These are phyloP conservation scores for Oehlia diaphana DNA, from an alignment of 192 early-diverging fungal genomes.

Conservation along the genomic window DNA sequence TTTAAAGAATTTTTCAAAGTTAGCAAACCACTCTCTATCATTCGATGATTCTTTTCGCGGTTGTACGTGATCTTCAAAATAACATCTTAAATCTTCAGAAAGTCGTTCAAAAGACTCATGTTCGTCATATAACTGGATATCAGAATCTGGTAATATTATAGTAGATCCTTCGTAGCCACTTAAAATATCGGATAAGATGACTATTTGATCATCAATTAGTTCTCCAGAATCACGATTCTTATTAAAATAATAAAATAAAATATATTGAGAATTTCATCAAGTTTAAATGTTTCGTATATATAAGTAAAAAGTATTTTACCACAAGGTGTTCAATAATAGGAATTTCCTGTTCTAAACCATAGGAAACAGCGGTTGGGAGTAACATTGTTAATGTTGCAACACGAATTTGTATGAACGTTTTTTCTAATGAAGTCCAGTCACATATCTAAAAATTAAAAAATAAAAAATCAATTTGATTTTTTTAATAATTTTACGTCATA, in stretches of 20 bases:
- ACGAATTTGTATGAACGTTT: conserved; percentile 10
- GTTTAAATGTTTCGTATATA: no score
- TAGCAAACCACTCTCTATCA: conserved; percentile 11
- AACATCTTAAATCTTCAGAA: not conserved
- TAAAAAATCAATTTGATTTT: no score
- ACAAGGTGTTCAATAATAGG: not conserved
- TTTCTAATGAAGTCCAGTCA: conserved; percentile 9
- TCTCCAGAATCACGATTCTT: conserved; percentile 6
- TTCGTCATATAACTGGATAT: conserved; percentile 5
- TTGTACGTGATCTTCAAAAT: conserved; percentile 27
- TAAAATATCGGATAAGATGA: not conserved
- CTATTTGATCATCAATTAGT: no score
- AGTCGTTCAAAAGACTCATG: not conserved
- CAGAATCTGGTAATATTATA: not conserved
- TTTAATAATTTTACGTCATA: no score
- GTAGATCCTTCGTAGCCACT: no score
- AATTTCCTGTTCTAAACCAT: conserved; percentile 15
- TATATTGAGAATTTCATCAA: not conserved
- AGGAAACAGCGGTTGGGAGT: not conserved
- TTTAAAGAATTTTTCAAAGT: conserved; percentile 20
- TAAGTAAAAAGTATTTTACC: not conserved
- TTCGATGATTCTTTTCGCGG: not conserved
- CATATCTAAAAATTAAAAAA: conserved; percentile 1
- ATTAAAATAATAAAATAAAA: not conserved
- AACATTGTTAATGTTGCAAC: not conserved